phyloP scores from a whole-genome alignment of 2,329 filamentous ascomycete species.

The Lachnellula occidentalis region DNA sequence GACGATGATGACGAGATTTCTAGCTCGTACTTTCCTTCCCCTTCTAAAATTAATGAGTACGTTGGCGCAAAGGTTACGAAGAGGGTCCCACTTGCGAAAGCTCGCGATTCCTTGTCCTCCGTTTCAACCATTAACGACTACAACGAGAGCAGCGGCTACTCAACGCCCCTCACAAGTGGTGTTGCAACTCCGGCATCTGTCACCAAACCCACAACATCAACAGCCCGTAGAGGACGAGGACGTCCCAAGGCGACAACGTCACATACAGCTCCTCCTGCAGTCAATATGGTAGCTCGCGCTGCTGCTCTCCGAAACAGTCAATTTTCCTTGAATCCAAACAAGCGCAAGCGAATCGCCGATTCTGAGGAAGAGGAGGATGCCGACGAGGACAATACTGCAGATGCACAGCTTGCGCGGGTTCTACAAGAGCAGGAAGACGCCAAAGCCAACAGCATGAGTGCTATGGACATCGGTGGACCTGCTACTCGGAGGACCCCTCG shows the following conservation, averaged over 20 bases:
- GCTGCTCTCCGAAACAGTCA: constrained; percentile 44
- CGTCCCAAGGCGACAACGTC: constrained; percentile 10
- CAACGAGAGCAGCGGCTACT: constrained; percentile 43
- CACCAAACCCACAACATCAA: constrained; percentile 20
- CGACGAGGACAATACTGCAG: constrained; percentile 37
- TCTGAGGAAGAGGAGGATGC: constrained; percentile 35
- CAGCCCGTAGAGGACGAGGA: constrained; percentile 25
- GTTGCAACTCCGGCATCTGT: constrained; percentile 44
- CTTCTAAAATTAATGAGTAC: constrained; percentile 13
- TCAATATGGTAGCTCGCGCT: constrained; percentile 42
- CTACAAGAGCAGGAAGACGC: constrained; percentile 52
- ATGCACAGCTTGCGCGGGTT: constrained; percentile 49
- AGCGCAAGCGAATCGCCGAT: constrained; percentile 41
- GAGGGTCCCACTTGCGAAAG: constrained; percentile 23
- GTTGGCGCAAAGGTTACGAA: constrained; percentile 9
- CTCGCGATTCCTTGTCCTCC: constrained; percentile 36
- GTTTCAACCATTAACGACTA: constrained; percentile 35
- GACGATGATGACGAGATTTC: constrained; percentile 9
- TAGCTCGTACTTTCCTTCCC: constrained; percentile 13
- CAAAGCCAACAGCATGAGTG: constrained; percentile 26
- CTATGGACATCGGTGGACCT: constrained; percentile 30
- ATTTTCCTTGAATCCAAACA: constrained; percentile 39
- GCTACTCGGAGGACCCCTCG: constrained; percentile 14
- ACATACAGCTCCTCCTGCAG: constrained; percentile 12
- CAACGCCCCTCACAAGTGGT: constrained; percentile 58